phyloP scores from a whole-genome alignment of 768 basidiomycete genomes.

The Podaxis rugospora region DNA sequence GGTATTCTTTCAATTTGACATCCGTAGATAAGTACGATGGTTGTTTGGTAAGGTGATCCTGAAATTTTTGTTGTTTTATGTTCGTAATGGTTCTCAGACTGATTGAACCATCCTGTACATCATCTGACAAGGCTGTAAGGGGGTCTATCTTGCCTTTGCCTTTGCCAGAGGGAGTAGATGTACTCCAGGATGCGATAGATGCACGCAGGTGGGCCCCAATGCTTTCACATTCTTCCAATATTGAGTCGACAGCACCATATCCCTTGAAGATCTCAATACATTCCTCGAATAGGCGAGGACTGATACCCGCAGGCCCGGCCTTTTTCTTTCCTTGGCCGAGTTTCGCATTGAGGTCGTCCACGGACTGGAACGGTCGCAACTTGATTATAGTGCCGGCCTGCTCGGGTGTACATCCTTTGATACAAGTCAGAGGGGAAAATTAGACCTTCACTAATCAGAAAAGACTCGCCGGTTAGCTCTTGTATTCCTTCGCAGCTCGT shows the following conservation, averaged over 20 bases:
- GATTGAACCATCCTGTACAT: slow-evolving; percentile 59
- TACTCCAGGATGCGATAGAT: slow-evolving; percentile 77
- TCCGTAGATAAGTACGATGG: slow-evolving; percentile 63
- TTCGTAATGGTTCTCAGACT: slow-evolving; percentile 45
- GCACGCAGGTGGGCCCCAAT: slow-evolving; percentile 73
- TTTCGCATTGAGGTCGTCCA: slow-evolving; percentile 71
- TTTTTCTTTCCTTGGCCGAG: slow-evolving; percentile 88
- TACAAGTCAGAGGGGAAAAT: not conserved
- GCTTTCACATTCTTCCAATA: slow-evolving; percentile 83
- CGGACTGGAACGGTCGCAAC: slow-evolving; percentile 74
- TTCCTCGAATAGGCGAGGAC: slow-evolving; percentile 87
- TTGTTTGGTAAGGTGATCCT: slow-evolving; percentile 71
- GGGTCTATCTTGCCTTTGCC: slow-evolving; percentile 30
- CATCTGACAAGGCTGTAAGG: slow-evolving; percentile 20
- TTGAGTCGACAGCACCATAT: slow-evolving; percentile 83
- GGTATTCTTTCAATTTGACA: slow-evolving; percentile 91
- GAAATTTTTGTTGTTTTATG: slow-evolving; percentile 35
- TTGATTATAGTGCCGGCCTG: slow-evolving; percentile 79
- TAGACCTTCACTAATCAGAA: not conserved
- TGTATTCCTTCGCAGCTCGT: slow-evolving; percentile 60
- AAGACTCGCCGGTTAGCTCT: slow-evolving; percentile 64
- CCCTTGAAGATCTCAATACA: slow-evolving; percentile 80
- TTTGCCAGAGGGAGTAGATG: slow-evolving; percentile 31
- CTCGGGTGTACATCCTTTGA: slow-evolving; percentile 67
- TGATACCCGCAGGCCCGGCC: slow-evolving; percentile 76